Conservation (phyloP, 345 rosid genomes). For the Gossypium herbaceum region DNA sequence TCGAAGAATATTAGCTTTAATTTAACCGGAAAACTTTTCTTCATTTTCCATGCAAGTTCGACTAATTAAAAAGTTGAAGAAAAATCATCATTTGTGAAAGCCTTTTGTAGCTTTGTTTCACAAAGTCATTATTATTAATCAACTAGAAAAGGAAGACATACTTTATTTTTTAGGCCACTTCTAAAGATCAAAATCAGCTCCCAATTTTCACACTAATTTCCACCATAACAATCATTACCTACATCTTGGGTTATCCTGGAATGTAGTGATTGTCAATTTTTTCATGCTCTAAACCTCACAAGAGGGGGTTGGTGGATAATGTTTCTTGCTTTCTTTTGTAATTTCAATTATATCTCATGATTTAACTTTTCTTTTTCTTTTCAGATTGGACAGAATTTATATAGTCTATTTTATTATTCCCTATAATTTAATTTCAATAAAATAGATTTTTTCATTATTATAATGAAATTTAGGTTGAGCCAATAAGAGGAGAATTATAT, state of each 20-base stretch:
- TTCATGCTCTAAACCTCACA: not conserved
- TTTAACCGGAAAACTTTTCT: not conserved
- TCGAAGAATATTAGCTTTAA: not conserved
- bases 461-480: no score
- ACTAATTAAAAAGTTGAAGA: not conserved
- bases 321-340: no score
- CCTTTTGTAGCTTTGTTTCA: not conserved
- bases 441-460: no score
- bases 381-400: no score
- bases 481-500: no score
- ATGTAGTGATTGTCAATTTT: not conserved
- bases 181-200: not conserved
- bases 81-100: not conserved
- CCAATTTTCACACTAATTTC: not conserved
- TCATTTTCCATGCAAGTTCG: not conserved
- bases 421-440: no score
- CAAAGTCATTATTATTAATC: not conserved
- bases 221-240: not conserved
- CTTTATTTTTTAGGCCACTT: not conserved
- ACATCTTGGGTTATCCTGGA: not conserved
- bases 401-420: no score
- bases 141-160: not conserved
- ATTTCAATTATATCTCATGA: no score
- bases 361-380: no score
- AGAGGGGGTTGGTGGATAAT: not conserved